phyloP scores from a whole-genome alignment of 257 asterid genomes.

The Verbascum thapsus region DNA sequence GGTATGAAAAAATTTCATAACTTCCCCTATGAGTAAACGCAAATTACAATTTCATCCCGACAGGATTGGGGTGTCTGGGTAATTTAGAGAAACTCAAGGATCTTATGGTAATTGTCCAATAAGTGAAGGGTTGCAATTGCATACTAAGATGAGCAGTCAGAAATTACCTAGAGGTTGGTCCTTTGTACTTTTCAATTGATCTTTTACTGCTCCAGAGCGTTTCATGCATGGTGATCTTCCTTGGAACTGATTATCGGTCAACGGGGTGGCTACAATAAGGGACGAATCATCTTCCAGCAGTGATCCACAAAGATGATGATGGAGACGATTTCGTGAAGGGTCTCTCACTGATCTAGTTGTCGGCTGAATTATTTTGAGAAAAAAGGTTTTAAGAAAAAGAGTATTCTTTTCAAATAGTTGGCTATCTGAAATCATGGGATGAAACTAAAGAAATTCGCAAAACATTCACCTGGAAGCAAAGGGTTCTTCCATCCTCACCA shows the following conservation, averaged over 20 bases:
- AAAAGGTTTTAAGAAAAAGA: too few relatives aligned
- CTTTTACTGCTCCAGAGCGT: constrained; percentile 36
- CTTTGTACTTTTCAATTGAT: constrained; percentile 41
- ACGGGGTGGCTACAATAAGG: constrained; percentile 53
- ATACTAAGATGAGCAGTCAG: background rate
- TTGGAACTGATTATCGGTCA: constrained; percentile 40
- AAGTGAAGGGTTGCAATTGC: too few relatives aligned
- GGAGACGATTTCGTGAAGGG: constrained; percentile 56
- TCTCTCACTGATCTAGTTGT: constrained; percentile 61
- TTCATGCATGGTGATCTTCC: constrained; percentile 49
- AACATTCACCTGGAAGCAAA: constrained; percentile 72
- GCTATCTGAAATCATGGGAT: background rate
- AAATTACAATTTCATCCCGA: too few relatives aligned
- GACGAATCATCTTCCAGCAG: constrained; percentile 62
- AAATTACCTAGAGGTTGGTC: constrained; percentile 39
- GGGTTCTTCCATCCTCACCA: constrained; percentile 74
- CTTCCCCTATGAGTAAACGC: too few relatives aligned
- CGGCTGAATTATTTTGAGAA: constrained; percentile 41
- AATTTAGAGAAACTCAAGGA: too few relatives aligned
- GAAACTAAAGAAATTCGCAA: constrained; percentile 10
- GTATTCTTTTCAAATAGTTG: too few relatives aligned
- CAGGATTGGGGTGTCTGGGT: too few relatives aligned
- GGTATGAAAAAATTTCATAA: too few relatives aligned
- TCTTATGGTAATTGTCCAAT: too few relatives aligned
- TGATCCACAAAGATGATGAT: constrained; percentile 81